Evolutionary conservation across 345 rosid species (phyloP).

Genomic region (Gossypium ekmanianum): DNA sequence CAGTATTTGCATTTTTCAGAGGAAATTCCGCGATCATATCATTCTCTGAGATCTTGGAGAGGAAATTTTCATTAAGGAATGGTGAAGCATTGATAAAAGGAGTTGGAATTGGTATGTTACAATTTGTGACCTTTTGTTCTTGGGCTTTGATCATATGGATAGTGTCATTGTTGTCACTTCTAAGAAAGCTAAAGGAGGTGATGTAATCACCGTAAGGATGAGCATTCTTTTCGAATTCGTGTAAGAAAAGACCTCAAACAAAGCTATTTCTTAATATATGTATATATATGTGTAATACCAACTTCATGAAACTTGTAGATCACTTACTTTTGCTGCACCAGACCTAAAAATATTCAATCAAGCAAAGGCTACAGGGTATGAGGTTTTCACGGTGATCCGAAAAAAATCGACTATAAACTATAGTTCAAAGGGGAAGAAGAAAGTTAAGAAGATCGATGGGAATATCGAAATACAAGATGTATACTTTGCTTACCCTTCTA

Average conservation of each 20-base stretch:
- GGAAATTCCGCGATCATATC: slow-evolving; percentile 35
- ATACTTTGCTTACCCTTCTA: slow-evolving; percentile 51
- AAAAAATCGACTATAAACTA: slow-evolving; percentile 38
- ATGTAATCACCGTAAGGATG: slow-evolving; percentile 51
- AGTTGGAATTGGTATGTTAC: slow-evolving; percentile 56
- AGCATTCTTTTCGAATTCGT: slow-evolving; percentile 58
- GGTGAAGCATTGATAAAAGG: slow-evolving; percentile 58
- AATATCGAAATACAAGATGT: slow-evolving; percentile 39
- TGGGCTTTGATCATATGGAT: slow-evolving; percentile 59
- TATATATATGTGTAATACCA: background rate
- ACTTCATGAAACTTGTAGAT: slow-evolving; percentile 27
- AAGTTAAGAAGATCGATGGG: slow-evolving; percentile 33
- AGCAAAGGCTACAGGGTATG: slow-evolving; percentile 57
- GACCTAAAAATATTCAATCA: slow-evolving; percentile 62
- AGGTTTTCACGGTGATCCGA: slow-evolving; percentile 43
- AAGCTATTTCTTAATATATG: background rate
- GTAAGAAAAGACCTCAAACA: slow-evolving; percentile 27
- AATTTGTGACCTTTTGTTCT: slow-evolving; percentile 44
- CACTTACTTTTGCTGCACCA: slow-evolving; percentile 61
- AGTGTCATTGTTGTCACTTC: slow-evolving; percentile 44
- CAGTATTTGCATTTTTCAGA: slow-evolving; percentile 60
- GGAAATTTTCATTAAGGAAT: slow-evolving; percentile 36
- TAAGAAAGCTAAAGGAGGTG: slow-evolving; percentile 40
- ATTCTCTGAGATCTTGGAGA: slow-evolving; percentile 42
- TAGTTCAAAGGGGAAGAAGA: slow-evolving; percentile 22